Percentiles rank a stretch among this genome's conserved stretches.
These are phyloP conservation scores for Botrytis hyacinthi DNA, from an alignment of 2,329 filamentous ascomycete species.

Conservation along the genomic window DNA sequence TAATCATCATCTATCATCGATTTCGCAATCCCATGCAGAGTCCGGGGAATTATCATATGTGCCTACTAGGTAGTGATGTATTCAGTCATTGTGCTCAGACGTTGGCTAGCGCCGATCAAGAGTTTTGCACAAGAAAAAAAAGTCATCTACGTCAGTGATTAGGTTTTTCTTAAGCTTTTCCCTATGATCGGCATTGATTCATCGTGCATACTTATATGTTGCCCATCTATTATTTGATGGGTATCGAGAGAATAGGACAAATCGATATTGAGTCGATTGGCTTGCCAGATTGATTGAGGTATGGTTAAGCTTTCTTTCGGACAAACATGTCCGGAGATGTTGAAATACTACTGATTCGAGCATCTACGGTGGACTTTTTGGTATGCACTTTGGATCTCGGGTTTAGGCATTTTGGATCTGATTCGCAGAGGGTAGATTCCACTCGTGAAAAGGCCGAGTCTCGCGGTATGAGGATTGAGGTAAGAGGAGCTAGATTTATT, in stretches of 20 bases:
- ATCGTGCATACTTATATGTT: background rate
- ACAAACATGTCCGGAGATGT: background rate
- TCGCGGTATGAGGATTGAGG: background rate
- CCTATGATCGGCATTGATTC: background rate
- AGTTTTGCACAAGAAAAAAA: background rate
- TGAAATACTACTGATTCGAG: background rate
- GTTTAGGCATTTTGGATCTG: background rate
- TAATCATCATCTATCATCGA: background rate
- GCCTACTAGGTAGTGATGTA: background rate
- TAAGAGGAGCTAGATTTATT: background rate
- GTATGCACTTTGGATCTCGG: background rate
- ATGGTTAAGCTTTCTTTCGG: background rate
- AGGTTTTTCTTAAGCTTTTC: background rate
- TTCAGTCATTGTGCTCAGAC: background rate
- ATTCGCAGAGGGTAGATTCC: background rate
- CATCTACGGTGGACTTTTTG: background rate
- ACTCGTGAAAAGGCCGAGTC: background rate
- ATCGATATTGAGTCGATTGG: background rate
- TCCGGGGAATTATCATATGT: background rate
- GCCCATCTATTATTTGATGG: background rate
- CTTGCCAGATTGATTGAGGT: background rate
- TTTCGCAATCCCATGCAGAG: background rate
- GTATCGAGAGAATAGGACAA: background rate
- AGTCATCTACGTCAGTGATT: slow-evolving; percentile 15
- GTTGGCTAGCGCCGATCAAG: background rate